Evolutionary conservation across 768 basidiomycete species (phyloP).

Genomic region (Rhizopogon salebrosus): DNA sequence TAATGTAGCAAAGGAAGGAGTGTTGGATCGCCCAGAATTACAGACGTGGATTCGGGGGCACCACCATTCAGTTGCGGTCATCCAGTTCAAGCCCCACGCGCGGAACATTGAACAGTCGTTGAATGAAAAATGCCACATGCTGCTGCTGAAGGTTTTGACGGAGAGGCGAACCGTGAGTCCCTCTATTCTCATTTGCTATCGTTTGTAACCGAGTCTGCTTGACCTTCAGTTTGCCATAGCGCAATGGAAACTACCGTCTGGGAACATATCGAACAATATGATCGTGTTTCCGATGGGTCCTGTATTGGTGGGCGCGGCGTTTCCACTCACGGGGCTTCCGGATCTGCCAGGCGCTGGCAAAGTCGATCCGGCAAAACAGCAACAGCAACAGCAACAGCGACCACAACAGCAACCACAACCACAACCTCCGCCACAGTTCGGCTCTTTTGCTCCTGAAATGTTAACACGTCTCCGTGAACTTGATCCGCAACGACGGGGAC

Average conservation of each 20-base stretch:
- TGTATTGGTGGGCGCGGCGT: conserved; percentile 43
- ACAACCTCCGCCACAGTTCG: not conserved
- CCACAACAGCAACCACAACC: not conserved
- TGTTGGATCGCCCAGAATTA: conserved; percentile 36
- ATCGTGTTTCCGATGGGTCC: conserved; percentile 39
- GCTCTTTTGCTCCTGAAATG: conserved; percentile 11
- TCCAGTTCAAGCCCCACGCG: conserved; percentile 33
- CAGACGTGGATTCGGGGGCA: conserved; percentile 43
- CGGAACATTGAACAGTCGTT: conserved; percentile 27
- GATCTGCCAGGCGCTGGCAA: conserved; percentile 25
- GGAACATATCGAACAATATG: conserved; percentile 37
- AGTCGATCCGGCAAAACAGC: conserved; percentile 7
- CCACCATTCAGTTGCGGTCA: conserved; percentile 29
- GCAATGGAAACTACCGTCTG: conserved; percentile 44
- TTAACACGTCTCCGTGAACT: conserved; percentile 17
- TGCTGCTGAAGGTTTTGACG: conserved; percentile 37
- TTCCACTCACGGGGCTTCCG: conserved; percentile 47
- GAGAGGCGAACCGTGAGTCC: conserved; percentile 42
- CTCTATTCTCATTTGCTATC: not conserved
- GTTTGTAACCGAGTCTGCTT: not conserved
- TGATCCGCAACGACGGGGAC: conserved; percentile 18
- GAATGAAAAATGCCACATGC: conserved; percentile 40
- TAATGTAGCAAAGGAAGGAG: conserved; percentile 34
- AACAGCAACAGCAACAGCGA: not conserved
- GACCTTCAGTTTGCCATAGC: conserved; percentile 42